These are phyloP conservation scores for Grosmannia huntii DNA, from an alignment of 2,329 filamentous ascomycete genomes.

Conservation along the genomic window DNA sequence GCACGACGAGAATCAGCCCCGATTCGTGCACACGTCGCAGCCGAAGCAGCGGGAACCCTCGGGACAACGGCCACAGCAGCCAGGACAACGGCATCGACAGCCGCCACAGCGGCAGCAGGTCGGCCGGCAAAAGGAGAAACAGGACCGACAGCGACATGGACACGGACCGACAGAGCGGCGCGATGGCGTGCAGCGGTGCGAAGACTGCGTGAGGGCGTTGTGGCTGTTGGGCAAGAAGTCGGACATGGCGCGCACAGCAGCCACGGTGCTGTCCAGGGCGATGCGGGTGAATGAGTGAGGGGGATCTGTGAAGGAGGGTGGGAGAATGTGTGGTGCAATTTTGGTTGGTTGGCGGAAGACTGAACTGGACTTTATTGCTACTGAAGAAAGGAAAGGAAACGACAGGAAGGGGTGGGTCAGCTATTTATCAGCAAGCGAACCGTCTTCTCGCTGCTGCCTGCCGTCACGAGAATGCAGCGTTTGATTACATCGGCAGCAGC, in stretches of 20 bases:
- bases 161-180: constrained; percentile 11
- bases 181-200: constrained; percentile 24
- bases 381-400: too few relatives aligned
- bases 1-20: constrained; percentile 14
- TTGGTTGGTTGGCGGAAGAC: too few relatives aligned
- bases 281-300: constrained; percentile 11
- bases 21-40: neutral
- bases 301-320: neutral
- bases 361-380: too few relatives aligned
- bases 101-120: constrained; percentile 4
- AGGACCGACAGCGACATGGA: constrained; percentile 2
- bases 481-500: too few relatives aligned
- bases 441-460: too few relatives aligned
- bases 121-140: neutral
- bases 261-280: constrained; percentile 55
- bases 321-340: neutral
- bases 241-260: constrained; percentile 29
- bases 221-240: constrained; percentile 43
- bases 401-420: too few relatives aligned
- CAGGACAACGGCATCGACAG: neutral
- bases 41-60: constrained; percentile 4
- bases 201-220: constrained; percentile 38
- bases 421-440: too few relatives aligned
- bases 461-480: too few relatives aligned
- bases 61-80: neutral